Evolutionary conservation across 495 filamentous ascomycete genomes (phyloP).

Genomic region (Cercophora sp.): DNA sequence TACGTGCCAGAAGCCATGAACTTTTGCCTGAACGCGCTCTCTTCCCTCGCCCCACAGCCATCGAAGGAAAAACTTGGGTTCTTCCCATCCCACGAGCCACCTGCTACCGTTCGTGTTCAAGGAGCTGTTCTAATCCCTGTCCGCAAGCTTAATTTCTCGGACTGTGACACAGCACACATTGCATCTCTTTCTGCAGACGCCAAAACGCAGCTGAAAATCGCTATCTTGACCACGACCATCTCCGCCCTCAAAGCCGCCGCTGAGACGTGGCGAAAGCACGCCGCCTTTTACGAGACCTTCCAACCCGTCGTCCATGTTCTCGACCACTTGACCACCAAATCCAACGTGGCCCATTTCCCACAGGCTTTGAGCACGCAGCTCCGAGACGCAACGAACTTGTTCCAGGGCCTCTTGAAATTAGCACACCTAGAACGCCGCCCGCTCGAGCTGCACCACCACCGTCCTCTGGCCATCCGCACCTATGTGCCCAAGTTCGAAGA

Average conservation of each 20-base stretch:
- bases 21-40: slow-evolving; percentile 74
- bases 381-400: slow-evolving; percentile 37
- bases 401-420: slow-evolving; percentile 50
- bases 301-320: slow-evolving; percentile 54
- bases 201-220: slow-evolving; percentile 48
- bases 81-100: slow-evolving; percentile 61
- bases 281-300: slow-evolving; percentile 74
- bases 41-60: slow-evolving; percentile 56
- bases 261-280: slow-evolving; percentile 59
- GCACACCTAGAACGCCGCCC: slow-evolving; percentile 65
- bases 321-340: slow-evolving; percentile 47
- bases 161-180: slow-evolving; percentile 41
- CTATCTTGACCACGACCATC: slow-evolving; percentile 54
- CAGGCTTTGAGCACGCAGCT: slow-evolving; percentile 30
- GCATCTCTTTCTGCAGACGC: slow-evolving; percentile 27
- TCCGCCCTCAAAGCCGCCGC: slow-evolving; percentile 56
- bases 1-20: slow-evolving; percentile 85
- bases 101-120: slow-evolving; percentile 50
- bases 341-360: slow-evolving; percentile 49
- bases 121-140: slow-evolving; percentile 27
- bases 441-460: slow-evolving; percentile 84
- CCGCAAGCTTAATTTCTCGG: slow-evolving; percentile 47
- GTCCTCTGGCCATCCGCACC: slow-evolving; percentile 79
- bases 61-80: slow-evolving; percentile 40
- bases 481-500: slow-evolving; percentile 96